Conservation (phyloP, 176 grass and related monocot genomes). For the Lolium rigidum region DNA sequence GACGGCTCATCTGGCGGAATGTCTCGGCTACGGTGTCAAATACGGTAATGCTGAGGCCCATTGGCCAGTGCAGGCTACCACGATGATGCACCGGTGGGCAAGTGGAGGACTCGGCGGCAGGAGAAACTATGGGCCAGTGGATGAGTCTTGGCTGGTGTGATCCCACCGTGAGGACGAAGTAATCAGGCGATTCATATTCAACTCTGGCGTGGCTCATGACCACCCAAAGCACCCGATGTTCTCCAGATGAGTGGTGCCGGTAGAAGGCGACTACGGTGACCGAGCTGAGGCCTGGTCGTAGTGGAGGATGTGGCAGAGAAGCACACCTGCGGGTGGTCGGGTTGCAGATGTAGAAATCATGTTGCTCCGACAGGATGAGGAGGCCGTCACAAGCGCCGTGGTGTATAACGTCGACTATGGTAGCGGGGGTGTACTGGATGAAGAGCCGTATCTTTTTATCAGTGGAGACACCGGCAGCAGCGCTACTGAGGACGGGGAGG, state of each 20-base stretch:
- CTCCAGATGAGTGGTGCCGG: background rate
- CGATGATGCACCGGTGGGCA: background rate
- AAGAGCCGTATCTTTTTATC: background rate
- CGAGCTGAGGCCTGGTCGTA: background rate
- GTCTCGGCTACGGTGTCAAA: background rate
- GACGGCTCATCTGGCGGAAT: background rate
- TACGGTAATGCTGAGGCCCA: background rate
- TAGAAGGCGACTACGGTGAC: background rate
- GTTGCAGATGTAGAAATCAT: background rate
- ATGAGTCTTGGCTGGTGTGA: background rate
- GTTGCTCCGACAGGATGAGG: background rate
- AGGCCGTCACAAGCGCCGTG: background rate
- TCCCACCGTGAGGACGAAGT: background rate
- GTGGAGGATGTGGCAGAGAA: background rate
- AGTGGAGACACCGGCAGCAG: background rate
- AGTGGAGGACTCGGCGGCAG: too few species aligned
- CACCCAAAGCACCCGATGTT: background rate
- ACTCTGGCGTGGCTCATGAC: background rate
- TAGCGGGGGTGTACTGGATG: background rate
- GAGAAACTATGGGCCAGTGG: background rate
- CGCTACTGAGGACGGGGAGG: background rate
- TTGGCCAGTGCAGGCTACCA: background rate
- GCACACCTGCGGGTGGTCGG: background rate
- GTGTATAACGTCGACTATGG: background rate
- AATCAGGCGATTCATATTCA: background rate